Percentiles rank a stretch among this genome's conserved stretches.
Evolutionary conservation across 345 rosid species (phyloP).

Genomic region (Dipteronia sinensis): DNA sequence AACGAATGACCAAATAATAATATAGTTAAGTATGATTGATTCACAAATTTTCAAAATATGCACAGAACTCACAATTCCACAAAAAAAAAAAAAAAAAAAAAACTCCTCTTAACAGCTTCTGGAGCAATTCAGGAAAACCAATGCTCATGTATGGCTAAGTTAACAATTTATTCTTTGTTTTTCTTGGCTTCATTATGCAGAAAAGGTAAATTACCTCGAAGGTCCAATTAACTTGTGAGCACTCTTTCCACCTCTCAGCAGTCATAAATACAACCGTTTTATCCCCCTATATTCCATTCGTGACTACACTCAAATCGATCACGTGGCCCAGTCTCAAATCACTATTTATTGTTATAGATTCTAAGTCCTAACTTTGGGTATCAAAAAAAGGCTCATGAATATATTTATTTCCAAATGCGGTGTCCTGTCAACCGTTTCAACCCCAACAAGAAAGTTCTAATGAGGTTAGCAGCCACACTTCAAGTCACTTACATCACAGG

Average conservation of each 20-base stretch:
- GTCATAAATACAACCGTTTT: not conserved
- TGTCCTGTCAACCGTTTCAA: not conserved
- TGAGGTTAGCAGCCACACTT: not conserved
- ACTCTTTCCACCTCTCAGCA: not conserved
- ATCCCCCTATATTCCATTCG: not conserved
- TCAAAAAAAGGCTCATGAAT: not conserved
- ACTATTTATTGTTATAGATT: not conserved
- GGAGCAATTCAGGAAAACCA: not conserved
- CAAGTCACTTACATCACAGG: not conserved
- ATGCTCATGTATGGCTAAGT: not conserved
- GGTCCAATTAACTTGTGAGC: not conserved
- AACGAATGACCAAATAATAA: not conserved
- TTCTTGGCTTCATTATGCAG: not conserved
- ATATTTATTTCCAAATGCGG: not conserved
- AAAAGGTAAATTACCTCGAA: not conserved
- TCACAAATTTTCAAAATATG: not conserved
- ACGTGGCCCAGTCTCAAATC: not conserved
- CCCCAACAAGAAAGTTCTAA: not conserved
- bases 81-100: not conserved
- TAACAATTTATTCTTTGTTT: not conserved
- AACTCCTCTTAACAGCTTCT: not conserved
- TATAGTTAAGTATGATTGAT: not conserved
- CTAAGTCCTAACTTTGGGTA: not conserved
- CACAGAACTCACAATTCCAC: not conserved
- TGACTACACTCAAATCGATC: not conserved